Base-by-base conservation (phyloP, 2,329 filamentous ascomycete genomes). In the Monilinia fructicola region DNA sequence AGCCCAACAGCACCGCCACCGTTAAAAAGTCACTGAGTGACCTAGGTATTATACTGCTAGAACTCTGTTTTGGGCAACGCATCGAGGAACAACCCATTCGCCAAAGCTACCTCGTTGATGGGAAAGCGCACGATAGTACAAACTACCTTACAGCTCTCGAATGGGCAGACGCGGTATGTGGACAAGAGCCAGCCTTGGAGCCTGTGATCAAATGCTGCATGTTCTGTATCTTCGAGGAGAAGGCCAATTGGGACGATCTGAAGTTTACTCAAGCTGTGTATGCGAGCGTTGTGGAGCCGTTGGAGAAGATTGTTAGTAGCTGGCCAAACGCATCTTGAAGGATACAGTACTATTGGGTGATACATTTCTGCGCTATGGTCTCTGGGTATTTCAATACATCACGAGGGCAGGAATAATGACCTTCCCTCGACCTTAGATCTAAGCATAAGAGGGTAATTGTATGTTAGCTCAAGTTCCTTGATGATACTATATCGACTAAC, bases 1-100 rank as follows among this genome's bases (percentile, higher is more conserved):
- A 28, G 9, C 2, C 16, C 4, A 64, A 31, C 21, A 58, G 61
- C 38, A 64, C 66, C 5, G 55, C 66, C 38, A 44, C 55, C 9
- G 54, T 67, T 1, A 70, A 70, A 4, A 66, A 70, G 14, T 67
- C 63, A 52, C 64, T 74, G 7, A 64, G 16, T 4, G 61, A 67
- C 40, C 66, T 75, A 7, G 73, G 71, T 1, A 75, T 72, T 21
- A 31, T 74, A 5, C 65, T 75, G 1, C 70, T 74, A 1, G 74
- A 75, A 59, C 68, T 74, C 7, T 73, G 72, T 44, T 74, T 71
- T 42, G 71, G 72, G 2, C 53, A 73, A 63, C 11, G 69, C 3
- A 71, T 75, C 10, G 73, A 74, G 54, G 61, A 60, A 10, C 69
- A 73, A 44, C 38, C 65, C 2, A 35, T 71, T 4, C 65, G 70